Conservation (phyloP, 148 eudicot genomes). For the Amaranthus palmeri region DNA sequence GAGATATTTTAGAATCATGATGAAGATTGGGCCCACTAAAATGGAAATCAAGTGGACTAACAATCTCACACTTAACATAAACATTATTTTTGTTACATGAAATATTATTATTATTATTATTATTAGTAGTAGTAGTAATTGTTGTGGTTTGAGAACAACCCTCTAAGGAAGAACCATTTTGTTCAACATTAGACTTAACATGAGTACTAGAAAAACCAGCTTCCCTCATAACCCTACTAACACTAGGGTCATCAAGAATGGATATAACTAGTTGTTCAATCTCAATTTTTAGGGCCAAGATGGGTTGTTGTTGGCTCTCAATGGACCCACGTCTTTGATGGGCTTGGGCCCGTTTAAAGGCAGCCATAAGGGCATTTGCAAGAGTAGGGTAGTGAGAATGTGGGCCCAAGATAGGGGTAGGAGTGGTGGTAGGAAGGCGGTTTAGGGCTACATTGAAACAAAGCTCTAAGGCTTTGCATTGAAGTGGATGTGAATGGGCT, state of each 20-base stretch:
- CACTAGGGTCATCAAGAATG: conserved; percentile 89
- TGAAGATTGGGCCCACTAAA: conserved; percentile 12
- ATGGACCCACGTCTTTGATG: conserved; percentile 82
- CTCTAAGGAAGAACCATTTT: conserved; percentile 41
- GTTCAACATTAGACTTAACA: conserved; percentile 69
- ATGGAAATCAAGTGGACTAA: conserved; percentile 9
- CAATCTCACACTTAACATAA: conserved; percentile 3
- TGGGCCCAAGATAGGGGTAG: conserved; percentile 42
- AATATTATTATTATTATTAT: conserved; percentile 16
- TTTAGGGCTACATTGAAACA: conserved; percentile 95
- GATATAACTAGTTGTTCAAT: conserved; percentile 71
- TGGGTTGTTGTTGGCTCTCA: conserved; percentile 80
- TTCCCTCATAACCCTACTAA: conserved; percentile 91
- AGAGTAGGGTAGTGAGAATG: conserved; percentile 48
- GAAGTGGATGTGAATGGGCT: conserved; percentile 81
- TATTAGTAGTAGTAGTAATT: neutral
- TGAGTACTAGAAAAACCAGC: conserved; percentile 85
- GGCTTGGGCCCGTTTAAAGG: conserved; percentile 85
- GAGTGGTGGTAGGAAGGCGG: conserved; percentile 59
- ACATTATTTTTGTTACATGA: neutral
- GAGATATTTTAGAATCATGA: conserved; percentile 16
- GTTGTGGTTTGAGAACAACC: conserved; percentile 29
- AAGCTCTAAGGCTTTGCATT: conserved; percentile 85
- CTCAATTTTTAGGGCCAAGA: conserved; percentile 78
- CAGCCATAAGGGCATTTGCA: conserved; percentile 60